Conservation (phyloP, 176 grass and related monocot species). For the Aegilops longissima region DNA sequence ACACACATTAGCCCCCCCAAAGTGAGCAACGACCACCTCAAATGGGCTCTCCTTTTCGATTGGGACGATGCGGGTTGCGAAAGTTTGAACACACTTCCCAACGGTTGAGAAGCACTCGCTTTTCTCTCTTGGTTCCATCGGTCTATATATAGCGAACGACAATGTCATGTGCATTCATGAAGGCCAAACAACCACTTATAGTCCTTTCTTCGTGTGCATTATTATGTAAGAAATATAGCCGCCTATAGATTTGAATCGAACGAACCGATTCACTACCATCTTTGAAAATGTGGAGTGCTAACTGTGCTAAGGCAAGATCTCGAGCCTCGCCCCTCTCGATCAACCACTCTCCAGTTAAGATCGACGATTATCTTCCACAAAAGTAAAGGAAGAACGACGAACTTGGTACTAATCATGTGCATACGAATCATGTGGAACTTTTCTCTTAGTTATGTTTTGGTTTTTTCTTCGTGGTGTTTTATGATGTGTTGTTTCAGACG, state of each 20-base stretch:
- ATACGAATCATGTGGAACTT: too few relatives aligned
- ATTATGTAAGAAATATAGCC: too few relatives aligned
- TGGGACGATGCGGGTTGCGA: background rate
- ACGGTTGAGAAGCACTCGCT: background rate
- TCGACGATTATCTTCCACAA: too few relatives aligned
- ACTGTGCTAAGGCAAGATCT: background rate
- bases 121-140: background rate
- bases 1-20: too few relatives aligned
- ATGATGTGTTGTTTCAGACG: too few relatives aligned
- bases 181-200: background rate
- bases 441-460: too few relatives aligned
- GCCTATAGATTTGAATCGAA: too few relatives aligned
- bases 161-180: background rate
- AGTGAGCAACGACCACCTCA: too few relatives aligned
- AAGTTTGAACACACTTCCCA: background rate
- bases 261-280: too few relatives aligned
- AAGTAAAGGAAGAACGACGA: too few relatives aligned
- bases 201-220: background rate
- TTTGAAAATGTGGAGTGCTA: background rate
- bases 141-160: background rate
- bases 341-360: background rate
- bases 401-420: too few relatives aligned
- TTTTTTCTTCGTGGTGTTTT: background rate
- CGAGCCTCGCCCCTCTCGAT: background rate
- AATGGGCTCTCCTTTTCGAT: background rate